A percentile compares a stretch with the other conserved stretches of the same genome.
These are phyloP conservation scores for Naganishia albida DNA, from an alignment of 1,284 basidiomycete genomes.

Conservation along the genomic window DNA sequence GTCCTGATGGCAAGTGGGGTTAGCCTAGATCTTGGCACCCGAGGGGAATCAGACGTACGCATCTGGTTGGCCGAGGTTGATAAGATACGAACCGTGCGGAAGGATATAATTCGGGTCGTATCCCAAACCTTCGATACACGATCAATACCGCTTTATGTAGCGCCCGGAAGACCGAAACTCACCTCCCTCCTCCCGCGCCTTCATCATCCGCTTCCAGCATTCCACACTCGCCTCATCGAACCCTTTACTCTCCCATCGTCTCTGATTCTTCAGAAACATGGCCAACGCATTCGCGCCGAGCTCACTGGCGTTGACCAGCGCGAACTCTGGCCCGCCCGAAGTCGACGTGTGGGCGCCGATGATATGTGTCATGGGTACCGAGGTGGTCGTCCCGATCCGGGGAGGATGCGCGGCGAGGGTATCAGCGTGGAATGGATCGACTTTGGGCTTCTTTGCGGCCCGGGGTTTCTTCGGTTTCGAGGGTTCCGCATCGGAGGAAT, in stretches of 20 bases:
- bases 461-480: constrained; percentile 23
- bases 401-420: constrained; percentile 44
- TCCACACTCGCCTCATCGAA: constrained; percentile 60
- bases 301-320: constrained; percentile 68
- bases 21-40: background rate
- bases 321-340: constrained; percentile 74
- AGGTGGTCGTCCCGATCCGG: constrained; percentile 44
- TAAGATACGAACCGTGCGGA: constrained; percentile 81
- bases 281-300: constrained; percentile 79
- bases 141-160: constrained; percentile 17
- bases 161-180: constrained; percentile 31
- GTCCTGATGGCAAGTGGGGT: constrained; percentile 53
- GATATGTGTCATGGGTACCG: constrained; percentile 31
- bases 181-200: constrained; percentile 51
- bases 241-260: constrained; percentile 71
- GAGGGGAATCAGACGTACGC: constrained; percentile 55
- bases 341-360: constrained; percentile 80
- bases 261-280: constrained; percentile 78
- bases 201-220: constrained; percentile 63
- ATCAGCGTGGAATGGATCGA: constrained; percentile 48
- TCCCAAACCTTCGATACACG: constrained; percentile 53
- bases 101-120: constrained; percentile 66
- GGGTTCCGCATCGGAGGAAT: background rate
- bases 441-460: constrained; percentile 24
- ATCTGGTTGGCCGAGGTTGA: constrained; percentile 82